These are phyloP conservation scores for Didymellaceae sp. DNA, from an alignment of 2,329 filamentous ascomycete species.

Conservation along the genomic window DNA sequence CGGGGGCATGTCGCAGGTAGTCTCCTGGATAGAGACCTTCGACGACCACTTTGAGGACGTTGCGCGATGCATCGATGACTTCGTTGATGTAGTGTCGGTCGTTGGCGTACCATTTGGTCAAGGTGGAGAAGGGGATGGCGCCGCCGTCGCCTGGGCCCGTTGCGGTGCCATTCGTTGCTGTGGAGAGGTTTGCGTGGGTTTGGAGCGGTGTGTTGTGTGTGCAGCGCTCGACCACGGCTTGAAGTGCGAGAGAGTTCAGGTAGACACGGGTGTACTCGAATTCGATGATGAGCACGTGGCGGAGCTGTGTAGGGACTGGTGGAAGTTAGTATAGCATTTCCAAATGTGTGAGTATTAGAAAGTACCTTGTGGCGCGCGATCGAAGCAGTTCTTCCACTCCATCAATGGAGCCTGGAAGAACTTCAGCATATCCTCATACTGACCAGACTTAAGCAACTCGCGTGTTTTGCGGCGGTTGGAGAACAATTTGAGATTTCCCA, in stretches of 20 bases:
- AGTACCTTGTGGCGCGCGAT: slow-evolving; percentile 66
- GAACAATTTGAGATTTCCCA: slow-evolving; percentile 88
- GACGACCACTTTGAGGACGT: slow-evolving; percentile 77
- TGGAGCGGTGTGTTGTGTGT: slow-evolving; percentile 70
- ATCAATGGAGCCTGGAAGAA: slow-evolving; percentile 79
- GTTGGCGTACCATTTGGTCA: slow-evolving; percentile 61
- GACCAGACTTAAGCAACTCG: slow-evolving; percentile 83
- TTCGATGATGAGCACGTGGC: slow-evolving; percentile 87
- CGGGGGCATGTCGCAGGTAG: slow-evolving; percentile 81
- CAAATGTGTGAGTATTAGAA: too few relatives aligned
- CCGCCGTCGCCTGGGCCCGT: slow-evolving; percentile 39
- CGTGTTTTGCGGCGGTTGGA: slow-evolving; percentile 86
- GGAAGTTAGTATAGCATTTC: too few relatives aligned
- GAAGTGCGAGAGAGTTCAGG: slow-evolving; percentile 89
- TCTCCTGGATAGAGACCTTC: slow-evolving; percentile 75
- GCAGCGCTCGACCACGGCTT: slow-evolving; percentile 93
- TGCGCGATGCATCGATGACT: slow-evolving; percentile 78
- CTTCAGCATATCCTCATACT: slow-evolving; percentile 80
- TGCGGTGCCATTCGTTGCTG: slow-evolving; percentile 24
- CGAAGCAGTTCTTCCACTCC: slow-evolving; percentile 83
- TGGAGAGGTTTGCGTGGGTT: slow-evolving; percentile 41
- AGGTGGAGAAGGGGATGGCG: slow-evolving; percentile 54
- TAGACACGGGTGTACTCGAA: slow-evolving; percentile 96
- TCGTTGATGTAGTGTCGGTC: slow-evolving; percentile 69
- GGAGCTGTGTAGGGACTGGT: slow-evolving; percentile 64